Evolutionary conservation across 1,284 basidiomycete genomes (phyloP).

Genomic region (Cutaneotrichosporon arboriforme): DNA sequence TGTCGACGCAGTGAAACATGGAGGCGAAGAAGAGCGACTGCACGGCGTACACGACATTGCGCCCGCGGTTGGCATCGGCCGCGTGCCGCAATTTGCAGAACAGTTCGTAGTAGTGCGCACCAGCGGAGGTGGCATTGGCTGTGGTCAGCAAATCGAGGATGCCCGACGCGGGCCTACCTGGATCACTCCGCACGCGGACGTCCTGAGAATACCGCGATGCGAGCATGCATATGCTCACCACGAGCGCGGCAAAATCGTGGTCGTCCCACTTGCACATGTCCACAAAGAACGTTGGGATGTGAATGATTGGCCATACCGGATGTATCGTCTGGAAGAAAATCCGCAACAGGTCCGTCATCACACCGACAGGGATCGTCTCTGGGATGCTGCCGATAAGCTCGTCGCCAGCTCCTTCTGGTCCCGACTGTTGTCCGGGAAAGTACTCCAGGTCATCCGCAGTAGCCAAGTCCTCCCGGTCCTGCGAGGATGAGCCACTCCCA

Average conservation of each 20-base stretch:
- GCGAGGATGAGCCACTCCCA: background rate
- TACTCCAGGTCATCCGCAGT: background rate
- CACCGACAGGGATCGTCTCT: conserved; percentile 4
- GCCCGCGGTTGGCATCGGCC: background rate
- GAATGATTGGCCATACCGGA: conserved; percentile 18
- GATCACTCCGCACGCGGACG: conserved; percentile 4
- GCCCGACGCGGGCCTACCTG: background rate
- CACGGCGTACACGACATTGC: conserved; percentile 13
- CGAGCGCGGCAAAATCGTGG: conserved; percentile 7
- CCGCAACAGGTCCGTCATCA: conserved; percentile 4
- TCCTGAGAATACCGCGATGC: conserved; percentile 8
- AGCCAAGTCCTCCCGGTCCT: background rate
- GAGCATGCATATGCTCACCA: conserved; percentile 10
- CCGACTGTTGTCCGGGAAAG: conserved; percentile 5
- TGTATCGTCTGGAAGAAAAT: conserved; percentile 15
- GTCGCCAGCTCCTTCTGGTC: background rate
- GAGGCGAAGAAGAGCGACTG: conserved; percentile 12
- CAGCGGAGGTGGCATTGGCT: conserved; percentile 9
- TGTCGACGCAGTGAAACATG: conserved; percentile 17
- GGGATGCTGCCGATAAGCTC: conserved; percentile 2
- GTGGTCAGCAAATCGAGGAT: background rate
- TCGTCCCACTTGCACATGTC: conserved; percentile 2
- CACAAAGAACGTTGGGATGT: conserved; percentile 11
- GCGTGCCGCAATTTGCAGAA: conserved; percentile 10
- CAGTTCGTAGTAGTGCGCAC: conserved; percentile 7